Evolutionary conservation across 495 filamentous ascomycete species (phyloP).

Genomic region (Penicillium herquei): DNA sequence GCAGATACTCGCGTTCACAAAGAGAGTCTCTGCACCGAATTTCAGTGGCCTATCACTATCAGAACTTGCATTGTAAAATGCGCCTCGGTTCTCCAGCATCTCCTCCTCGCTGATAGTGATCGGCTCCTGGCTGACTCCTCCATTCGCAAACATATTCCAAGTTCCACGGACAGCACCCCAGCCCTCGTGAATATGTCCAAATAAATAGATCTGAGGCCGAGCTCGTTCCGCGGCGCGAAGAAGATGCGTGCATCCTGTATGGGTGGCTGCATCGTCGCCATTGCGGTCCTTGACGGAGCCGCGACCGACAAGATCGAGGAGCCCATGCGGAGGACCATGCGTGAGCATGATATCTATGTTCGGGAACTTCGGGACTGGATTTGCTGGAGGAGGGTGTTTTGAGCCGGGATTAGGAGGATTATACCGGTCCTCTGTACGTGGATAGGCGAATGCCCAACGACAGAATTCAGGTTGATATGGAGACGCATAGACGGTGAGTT

Average conservation of each 20-base stretch:
- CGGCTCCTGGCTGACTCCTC: slow-evolving; percentile 20
- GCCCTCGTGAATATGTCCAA: slow-evolving; percentile 66
- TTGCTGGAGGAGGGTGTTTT: slow-evolving; percentile 22
- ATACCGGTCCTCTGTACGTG: slow-evolving; percentile 51
- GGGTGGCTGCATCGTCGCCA: not conserved
- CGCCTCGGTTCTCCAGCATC: slow-evolving; percentile 40
- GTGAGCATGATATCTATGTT: slow-evolving; percentile 67
- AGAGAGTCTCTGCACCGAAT: slow-evolving; percentile 59
- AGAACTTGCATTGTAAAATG: slow-evolving; percentile 43
- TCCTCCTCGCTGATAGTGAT: slow-evolving; percentile 36
- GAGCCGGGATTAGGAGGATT: slow-evolving; percentile 34
- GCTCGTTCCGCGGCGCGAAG: slow-evolving; percentile 41
- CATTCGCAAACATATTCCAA: slow-evolving; percentile 42
- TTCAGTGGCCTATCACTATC: slow-evolving; percentile 31
- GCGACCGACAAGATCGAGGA: slow-evolving; percentile 50
- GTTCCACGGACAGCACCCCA: slow-evolving; percentile 64
- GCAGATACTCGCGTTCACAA: slow-evolving; percentile 70
- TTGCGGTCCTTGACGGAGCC: slow-evolving; percentile 4
- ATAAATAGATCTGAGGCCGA: slow-evolving; percentile 54
- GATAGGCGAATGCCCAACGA: slow-evolving; percentile 64
- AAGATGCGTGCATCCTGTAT: slow-evolving; percentile 51
- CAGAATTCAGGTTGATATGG: slow-evolving; percentile 63
- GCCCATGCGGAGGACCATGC: slow-evolving; percentile 65
- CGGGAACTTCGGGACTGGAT: slow-evolving; percentile 49
- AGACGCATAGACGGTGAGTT: slow-evolving; percentile 65